Base-by-base conservation (phyloP, 2,329 filamentous ascomycete species). In the Cucurbitaria berberidis region DNA sequence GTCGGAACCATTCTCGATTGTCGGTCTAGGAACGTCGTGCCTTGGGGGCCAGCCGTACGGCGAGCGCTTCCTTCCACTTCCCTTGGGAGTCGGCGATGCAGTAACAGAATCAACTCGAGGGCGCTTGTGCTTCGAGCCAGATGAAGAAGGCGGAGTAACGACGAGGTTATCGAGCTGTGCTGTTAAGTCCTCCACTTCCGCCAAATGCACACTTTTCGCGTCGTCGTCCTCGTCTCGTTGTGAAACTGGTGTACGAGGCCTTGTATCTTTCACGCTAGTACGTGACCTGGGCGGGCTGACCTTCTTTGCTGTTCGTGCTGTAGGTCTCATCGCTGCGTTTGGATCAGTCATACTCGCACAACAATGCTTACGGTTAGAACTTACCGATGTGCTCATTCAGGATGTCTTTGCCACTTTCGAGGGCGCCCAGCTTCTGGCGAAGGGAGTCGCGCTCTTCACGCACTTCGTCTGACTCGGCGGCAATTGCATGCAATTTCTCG, bases 391-490 rank as follows among this genome's bases (percentile, higher is more conserved):
- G 59, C n/a, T 56, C 48, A 35, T 57, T 48, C 5, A 68, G 29
- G 9, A 62, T 51, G 5, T 45, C 30, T 35, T 63, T 66, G 27
- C 60, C 61, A 11, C 26, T 32, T 45, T 52, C 27, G 13, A 67
- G 47, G 30, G 49, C 57, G 7, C 43, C 38, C 3, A 68, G 42
- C 40, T 59, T 66, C 39, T 62, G 22, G 26, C 40, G 51, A 30
- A 66, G 45, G 1, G 34, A 26, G 3, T 32, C 29, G 7, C 67
- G 67, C 30, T 63, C 42, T 10, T 26, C 34, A 8, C 56, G 53
- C 16, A 57, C 52, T 5, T 67, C 64, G n/a, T 62, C 55, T 1
- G 62, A 63, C 41, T 70, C 69, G 1, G 67, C 59, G 5, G 68
- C 69, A 39, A 72, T 64, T 9, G 30, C 34, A 3, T 40, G 9